Conservation (phyloP, 2,329 filamentous ascomycete genomes). For the Dichotomopilus funicola region DNA sequence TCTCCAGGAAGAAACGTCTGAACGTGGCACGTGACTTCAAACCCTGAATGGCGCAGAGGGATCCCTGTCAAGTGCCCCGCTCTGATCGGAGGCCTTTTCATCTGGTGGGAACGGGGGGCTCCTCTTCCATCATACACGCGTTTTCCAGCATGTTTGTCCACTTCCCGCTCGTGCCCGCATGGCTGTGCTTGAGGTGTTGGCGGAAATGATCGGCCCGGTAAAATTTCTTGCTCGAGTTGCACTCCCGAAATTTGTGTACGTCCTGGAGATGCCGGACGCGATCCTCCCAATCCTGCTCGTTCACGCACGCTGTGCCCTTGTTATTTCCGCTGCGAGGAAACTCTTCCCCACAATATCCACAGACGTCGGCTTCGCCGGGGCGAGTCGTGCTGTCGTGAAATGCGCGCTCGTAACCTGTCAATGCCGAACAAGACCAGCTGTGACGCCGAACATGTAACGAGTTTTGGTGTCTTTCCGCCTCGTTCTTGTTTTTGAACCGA, state of each 20-base stretch:
- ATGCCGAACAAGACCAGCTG: slow-evolving; percentile 93
- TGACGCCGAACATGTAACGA: slow-evolving; percentile 86
- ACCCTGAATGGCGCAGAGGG: neutral
- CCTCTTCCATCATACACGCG: slow-evolving; percentile 88
- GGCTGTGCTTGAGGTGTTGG: slow-evolving; percentile 96
- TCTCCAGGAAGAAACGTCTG: too few relatives aligned
- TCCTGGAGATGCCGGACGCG: slow-evolving; percentile 82
- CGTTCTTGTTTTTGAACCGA: slow-evolving; percentile 98
- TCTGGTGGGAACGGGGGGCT: slow-evolving; percentile 49
- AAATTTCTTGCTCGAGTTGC: slow-evolving; percentile 98
- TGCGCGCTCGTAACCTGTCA: slow-evolving; percentile 69
- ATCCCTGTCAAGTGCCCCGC: neutral
- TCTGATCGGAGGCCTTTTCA: slow-evolving; percentile 13
- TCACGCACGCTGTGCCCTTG: slow-evolving; percentile 38
- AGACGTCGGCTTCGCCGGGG: slow-evolving; percentile 67
- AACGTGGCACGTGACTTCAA: neutral
- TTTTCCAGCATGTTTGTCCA: slow-evolving; percentile 99
- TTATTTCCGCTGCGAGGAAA: slow-evolving; percentile 54
- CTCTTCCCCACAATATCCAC: slow-evolving; percentile 93
- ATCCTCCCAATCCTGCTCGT: slow-evolving; percentile 80
- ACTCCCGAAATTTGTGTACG: slow-evolving; percentile 94
- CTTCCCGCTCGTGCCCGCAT: slow-evolving; percentile 91
- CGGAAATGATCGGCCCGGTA: slow-evolving; percentile 96
- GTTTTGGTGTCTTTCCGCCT: slow-evolving; percentile 93
- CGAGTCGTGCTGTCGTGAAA: slow-evolving; percentile 74